A percentile compares a stretch with the other conserved stretches of the same genome.
Conservation (phyloP, 208 protist genomes). For the Borovskyia barvae region DNA sequence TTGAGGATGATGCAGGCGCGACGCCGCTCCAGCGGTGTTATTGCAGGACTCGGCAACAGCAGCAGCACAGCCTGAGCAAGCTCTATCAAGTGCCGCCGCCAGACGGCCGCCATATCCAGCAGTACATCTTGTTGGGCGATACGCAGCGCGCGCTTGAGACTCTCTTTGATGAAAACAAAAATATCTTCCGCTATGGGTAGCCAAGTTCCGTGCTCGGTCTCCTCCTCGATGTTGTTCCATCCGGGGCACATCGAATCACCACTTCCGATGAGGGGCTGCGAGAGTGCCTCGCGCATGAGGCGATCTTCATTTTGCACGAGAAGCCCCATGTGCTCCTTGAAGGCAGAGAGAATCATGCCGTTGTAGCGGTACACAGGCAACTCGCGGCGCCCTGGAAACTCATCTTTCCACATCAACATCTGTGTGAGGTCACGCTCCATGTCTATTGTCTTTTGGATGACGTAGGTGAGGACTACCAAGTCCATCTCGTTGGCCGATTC, state of each 20-base stretch:
- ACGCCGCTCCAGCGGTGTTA: slow-evolving; percentile 48
- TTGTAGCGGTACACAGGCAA: slow-evolving; percentile 83
- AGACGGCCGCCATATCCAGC: slow-evolving; percentile 84
- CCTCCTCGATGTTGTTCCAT: slow-evolving; percentile 63
- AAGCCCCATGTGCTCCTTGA: slow-evolving; percentile 82
- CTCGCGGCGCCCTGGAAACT: slow-evolving; percentile 49
- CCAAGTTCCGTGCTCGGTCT: slow-evolving; percentile 46
- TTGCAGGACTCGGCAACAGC: slow-evolving; percentile 42
- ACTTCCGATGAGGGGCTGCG: slow-evolving; percentile 78
- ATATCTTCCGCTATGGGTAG: slow-evolving; percentile 88
- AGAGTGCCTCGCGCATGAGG: slow-evolving; percentile 80
- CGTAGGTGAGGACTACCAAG: slow-evolving; percentile 84
- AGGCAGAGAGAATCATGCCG: slow-evolving; percentile 77
- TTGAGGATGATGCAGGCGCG: slow-evolving; percentile 87
- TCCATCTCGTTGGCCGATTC: slow-evolving; percentile 76
- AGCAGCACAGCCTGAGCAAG: slow-evolving; percentile 39
- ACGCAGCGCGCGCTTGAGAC: slow-evolving; percentile 72
- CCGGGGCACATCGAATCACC: slow-evolving; percentile 70
- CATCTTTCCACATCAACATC: slow-evolving; percentile 75
- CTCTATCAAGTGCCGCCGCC: slow-evolving; percentile 69
- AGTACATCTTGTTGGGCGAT: slow-evolving; percentile 88
- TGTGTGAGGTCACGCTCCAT: slow-evolving; percentile 91
- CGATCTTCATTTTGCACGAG: slow-evolving; percentile 81
- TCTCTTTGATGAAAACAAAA: slow-evolving; percentile 91
- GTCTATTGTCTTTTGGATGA: slow-evolving; percentile 92